These are phyloP conservation scores for Dianthus caryophyllus DNA, from an alignment of 148 eudicot species.

Conservation along the genomic window DNA sequence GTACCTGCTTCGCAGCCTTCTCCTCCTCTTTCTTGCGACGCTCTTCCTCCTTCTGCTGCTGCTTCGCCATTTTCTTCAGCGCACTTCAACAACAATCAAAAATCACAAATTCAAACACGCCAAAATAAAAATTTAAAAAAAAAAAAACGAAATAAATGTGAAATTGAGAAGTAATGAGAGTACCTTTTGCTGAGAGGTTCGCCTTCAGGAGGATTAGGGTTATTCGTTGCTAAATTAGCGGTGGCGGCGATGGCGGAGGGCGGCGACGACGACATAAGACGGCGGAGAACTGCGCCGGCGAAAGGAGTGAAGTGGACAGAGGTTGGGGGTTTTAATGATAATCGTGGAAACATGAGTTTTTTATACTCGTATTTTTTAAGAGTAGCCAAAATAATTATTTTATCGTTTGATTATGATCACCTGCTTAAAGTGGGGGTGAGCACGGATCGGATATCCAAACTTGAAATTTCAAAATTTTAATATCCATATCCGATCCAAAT, in stretches of 20 bases:
- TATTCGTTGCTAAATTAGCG: conserved; percentile 16
- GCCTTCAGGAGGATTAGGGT: conserved; percentile 23
- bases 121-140: too few relatives aligned
- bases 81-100: conserved; percentile 33
- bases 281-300: conserved; percentile 7
- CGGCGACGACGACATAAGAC: conserved; percentile 26
- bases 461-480: too few relatives aligned
- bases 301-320: not conserved
- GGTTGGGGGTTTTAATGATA: conserved; percentile 14
- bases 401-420: too few relatives aligned
- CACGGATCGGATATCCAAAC: too few relatives aligned
- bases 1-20: conserved; percentile 53
- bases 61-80: conserved; percentile 44
- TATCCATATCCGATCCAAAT: too few relatives aligned
- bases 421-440: too few relatives aligned
- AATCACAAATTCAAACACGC: not conserved
- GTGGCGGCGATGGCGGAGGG: conserved; percentile 23
- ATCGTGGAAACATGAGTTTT: not conserved
- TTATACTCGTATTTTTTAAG: too few relatives aligned
- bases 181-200: conserved; percentile 38
- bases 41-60: conserved; percentile 55
- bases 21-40: conserved; percentile 54
- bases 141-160: too few relatives aligned
- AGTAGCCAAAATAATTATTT: too few relatives aligned
- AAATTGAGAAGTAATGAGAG: not conserved